A percentile compares a stretch with the other conserved stretches of the same genome.
Evolutionary conservation across 2,329 filamentous ascomycete genomes (phyloP).

Genomic region (Fusarium napiforme): DNA sequence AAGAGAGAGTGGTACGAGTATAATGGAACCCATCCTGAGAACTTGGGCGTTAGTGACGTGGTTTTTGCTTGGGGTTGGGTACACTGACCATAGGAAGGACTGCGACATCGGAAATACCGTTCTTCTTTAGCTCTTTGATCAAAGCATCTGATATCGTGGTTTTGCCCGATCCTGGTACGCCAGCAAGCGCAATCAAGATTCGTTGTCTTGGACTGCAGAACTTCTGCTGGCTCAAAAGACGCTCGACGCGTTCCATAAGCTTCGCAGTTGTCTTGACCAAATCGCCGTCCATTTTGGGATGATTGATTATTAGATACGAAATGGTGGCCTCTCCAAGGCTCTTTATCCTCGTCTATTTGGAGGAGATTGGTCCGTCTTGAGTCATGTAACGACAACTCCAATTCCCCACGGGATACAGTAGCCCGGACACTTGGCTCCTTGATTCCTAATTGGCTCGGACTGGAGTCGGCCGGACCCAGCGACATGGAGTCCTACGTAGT

Average conservation of each 20-base stretch:
- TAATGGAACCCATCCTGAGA: background rate
- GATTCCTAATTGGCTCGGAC: background rate
- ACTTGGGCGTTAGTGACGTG: background rate
- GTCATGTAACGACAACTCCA: background rate
- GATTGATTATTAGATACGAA: background rate
- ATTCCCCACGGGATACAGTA: background rate
- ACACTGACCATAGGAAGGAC: background rate
- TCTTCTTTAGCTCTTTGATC: background rate
- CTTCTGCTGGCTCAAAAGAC: background rate
- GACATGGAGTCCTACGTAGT: background rate
- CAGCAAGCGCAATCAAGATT: background rate
- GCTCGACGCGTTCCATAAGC: background rate
- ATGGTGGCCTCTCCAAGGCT: too few relatives aligned
- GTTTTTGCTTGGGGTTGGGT: accelerated
- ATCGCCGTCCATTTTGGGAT: background rate
- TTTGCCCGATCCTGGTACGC: background rate
- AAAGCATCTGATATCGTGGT: background rate
- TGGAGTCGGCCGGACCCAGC: background rate
- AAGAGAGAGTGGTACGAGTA: background rate
- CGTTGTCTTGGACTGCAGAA: background rate
- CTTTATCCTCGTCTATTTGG: background rate
- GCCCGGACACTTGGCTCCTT: background rate
- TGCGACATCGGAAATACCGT: background rate
- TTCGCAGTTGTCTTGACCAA: too few relatives aligned
- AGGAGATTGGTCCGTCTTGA: background rate